Evolutionary conservation across 495 filamentous ascomycete species (phyloP).

Genomic region (Lophiotrema nucula): DNA sequence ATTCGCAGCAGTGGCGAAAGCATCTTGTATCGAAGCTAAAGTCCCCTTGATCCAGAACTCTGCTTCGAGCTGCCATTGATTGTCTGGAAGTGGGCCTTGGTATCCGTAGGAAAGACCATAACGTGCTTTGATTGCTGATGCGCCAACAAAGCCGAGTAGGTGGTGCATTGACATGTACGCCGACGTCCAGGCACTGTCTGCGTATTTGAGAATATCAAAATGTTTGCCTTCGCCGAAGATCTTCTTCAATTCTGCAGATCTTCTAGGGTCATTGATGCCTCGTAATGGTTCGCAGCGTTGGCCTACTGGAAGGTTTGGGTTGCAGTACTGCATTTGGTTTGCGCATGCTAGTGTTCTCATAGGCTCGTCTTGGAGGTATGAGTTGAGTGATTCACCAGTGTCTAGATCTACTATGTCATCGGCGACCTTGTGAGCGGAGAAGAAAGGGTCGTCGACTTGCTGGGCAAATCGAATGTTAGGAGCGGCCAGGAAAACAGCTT

Average conservation of each 20-base stretch:
- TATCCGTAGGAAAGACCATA: slow-evolving; percentile 2
- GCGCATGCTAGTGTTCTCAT: slow-evolving; percentile 7
- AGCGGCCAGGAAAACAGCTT: slow-evolving; percentile 6
- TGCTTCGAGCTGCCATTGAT: slow-evolving; percentile 24
- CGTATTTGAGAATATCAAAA: not conserved
- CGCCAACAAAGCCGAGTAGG: slow-evolving; percentile 11
- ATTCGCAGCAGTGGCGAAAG: not conserved
- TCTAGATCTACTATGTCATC: not conserved
- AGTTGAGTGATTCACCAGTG: not conserved
- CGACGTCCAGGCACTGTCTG: not conserved
- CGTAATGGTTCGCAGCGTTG: slow-evolving; percentile 12
- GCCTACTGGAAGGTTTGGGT: slow-evolving; percentile 3
- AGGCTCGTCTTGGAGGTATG: slow-evolving; percentile 10
- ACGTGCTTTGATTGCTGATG: not conserved
- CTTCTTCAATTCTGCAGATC: not conserved
- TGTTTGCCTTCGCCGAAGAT: slow-evolving; percentile 1
- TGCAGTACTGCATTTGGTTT: slow-evolving; percentile 22
- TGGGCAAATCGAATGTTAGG: slow-evolving; percentile 1
- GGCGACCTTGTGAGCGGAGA: not conserved
- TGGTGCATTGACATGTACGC: not conserved
- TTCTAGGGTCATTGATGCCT: not conserved
- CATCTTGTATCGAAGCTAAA: slow-evolving; percentile 10
- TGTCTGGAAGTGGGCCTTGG: slow-evolving; percentile 8
- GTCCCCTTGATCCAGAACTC: slow-evolving; percentile 11
- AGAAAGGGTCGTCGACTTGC: slow-evolving; percentile 11